Base-by-base conservation (phyloP, 352 stramenopile species). In the Globisporangium megalacanthum region DNA sequence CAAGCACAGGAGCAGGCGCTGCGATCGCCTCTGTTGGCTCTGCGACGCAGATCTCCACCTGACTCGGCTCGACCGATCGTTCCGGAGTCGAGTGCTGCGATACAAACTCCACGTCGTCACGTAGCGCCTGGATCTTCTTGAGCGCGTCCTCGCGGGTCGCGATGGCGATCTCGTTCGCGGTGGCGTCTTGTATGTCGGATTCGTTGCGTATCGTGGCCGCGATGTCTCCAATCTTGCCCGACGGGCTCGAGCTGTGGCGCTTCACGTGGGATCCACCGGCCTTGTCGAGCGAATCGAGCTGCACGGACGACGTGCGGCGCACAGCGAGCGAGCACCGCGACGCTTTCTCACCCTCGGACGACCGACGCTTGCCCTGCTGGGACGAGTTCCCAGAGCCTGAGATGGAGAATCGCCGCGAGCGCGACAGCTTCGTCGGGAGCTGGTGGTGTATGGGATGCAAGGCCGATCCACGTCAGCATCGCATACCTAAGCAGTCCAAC, bases 61-160 rank as follows among this genome's bases (percentile, higher is more conserved):
- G 52, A 17, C 29, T 52, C 8, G n/a, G n/a, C 47, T 61, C 52
- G 10, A 37, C 45, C 4, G 35, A 49, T 19, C 36, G 57, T 3
- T 33, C 45, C 6, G 20, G 54, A 13, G 54, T 48, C 22, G 46
- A 60, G 20, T 60, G 46, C 13, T 60, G 54, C 39, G 53, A 51
- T 54, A 52, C 49, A 57, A 65, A 25, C 14, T 64, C 22, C 35
- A 75, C 25, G 33, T 77, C 69, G 14, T 53, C 44, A 22, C 56
- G 59, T 8, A 72, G 19, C 15, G 68, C 54, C 13, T 77, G 61
- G 42, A 79, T 79, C 36, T 69, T 77, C 31, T 69, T 62, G 22
- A 82, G 31, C 17, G 72, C 72, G 17, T 82, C 65, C 1, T 74
- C 69, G 7, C 72, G 71, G 0, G 69, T 69, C 2, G 14, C 59